phyloP scores from a whole-genome alignment of 306 rosid species.

The Trifolium dubium region DNA sequence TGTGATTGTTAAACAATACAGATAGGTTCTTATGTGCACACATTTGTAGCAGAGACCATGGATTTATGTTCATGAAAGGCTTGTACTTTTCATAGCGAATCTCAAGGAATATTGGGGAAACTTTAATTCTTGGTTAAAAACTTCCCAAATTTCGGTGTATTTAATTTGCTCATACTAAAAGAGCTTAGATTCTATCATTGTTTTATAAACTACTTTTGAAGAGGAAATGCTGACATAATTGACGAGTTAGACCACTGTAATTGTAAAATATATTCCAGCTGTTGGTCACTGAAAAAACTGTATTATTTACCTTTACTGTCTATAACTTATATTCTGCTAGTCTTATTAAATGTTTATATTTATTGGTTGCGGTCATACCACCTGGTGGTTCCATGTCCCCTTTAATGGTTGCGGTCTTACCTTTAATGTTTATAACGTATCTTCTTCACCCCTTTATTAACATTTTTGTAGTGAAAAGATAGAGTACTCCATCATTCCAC shows the following conservation, averaged over 20 bases:
- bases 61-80: neutral
- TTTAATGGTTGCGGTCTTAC: conserved; percentile 15
- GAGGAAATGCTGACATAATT: conserved; percentile 9
- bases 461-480: conserved; percentile 66
- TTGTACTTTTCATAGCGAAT: conserved; percentile 31
- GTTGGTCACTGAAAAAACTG: conserved; percentile 15
- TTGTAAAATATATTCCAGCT: conserved; percentile 17
- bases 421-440: too few relatives aligned
- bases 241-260: conserved; percentile 20
- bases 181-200: conserved; percentile 6
- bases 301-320: conserved; percentile 20
- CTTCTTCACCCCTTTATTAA: conserved; percentile 38
- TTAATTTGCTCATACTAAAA: conserved; percentile 17
- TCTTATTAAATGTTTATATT: conserved; percentile 22
- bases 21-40: conserved; percentile 24
- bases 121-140: conserved; percentile 25
- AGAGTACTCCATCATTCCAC: conserved; percentile 57
- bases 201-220: conserved; percentile 13
- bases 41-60: conserved; percentile 16
- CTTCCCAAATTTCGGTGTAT: conserved; percentile 20
- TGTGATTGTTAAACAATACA: neutral
- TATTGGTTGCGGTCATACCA: conserved; percentile 19
- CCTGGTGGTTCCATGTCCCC: too few relatives aligned
- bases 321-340: conserved; percentile 22
- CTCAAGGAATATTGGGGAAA: conserved; percentile 23